phyloP scores from a whole-genome alignment of 768 basidiomycete species.

The Boletus coccyginus region DNA sequence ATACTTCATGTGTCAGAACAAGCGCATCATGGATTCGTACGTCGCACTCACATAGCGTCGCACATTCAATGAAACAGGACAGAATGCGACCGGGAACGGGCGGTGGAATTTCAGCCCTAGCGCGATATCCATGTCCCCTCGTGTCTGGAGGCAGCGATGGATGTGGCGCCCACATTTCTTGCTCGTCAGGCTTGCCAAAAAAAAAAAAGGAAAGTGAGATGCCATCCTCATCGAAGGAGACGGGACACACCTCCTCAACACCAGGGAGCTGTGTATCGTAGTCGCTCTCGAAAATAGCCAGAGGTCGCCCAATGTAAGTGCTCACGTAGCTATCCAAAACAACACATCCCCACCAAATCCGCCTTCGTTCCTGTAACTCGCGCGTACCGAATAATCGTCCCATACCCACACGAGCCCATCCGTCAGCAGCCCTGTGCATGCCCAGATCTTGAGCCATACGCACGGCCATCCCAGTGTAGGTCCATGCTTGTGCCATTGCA shows the following conservation, averaged over 20 bases:
- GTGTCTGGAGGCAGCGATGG: conserved; percentile 31
- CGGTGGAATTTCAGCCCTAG: conserved; percentile 8
- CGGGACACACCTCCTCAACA: conserved; percentile 48
- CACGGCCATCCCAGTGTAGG: conserved; percentile 82
- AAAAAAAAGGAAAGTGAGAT: conserved; percentile 13
- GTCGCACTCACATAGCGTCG: conserved; percentile 56
- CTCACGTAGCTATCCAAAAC: conserved; percentile 80
- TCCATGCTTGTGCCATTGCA: conserved; percentile 87
- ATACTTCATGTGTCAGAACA: conserved; percentile 10
- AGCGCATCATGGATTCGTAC: not conserved
- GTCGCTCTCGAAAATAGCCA: conserved; percentile 72
- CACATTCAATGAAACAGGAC: conserved; percentile 79
- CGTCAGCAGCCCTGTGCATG: conserved; percentile 77
- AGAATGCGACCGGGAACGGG: conserved; percentile 50
- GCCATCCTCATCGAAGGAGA: not conserved
- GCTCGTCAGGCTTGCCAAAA: conserved; percentile 55
- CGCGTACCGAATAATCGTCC: conserved; percentile 55
- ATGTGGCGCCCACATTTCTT: conserved; percentile 51
- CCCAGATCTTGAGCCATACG: conserved; percentile 92
- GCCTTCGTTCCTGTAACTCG: conserved; percentile 67
- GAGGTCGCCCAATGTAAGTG: conserved; percentile 74
- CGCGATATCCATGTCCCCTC: conserved; percentile 30
- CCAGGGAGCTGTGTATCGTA: conserved; percentile 70
- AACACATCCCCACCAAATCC: conserved; percentile 79
- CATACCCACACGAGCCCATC: conserved; percentile 62